Evolutionary conservation across 371 early-diverging fungal genomes (phyloP).

Genomic region (Blyttiomyces sp.): DNA sequence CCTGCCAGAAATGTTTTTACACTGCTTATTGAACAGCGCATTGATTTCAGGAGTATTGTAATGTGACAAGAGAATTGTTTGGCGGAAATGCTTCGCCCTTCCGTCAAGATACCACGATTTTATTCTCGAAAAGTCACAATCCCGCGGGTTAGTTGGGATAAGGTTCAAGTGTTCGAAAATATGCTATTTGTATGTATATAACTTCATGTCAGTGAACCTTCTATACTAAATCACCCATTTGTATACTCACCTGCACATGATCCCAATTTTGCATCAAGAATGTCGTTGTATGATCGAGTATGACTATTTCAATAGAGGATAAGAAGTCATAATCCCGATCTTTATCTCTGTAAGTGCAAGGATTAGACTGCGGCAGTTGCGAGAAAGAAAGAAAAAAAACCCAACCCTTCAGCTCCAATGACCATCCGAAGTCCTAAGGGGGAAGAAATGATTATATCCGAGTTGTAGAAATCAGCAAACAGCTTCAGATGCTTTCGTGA

Average conservation of each 20-base stretch:
- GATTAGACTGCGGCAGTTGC: neutral
- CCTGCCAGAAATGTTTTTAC: conserved; percentile 74
- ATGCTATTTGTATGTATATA: conserved; percentile 43
- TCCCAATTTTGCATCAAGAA: conserved; percentile 98
- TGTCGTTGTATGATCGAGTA: conserved; percentile 82
- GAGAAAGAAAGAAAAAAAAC: neutral
- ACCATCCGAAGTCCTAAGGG: conserved; percentile 89
- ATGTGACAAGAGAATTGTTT: conserved; percentile 78
- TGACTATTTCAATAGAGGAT: conserved; percentile 85
- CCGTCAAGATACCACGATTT: conserved; percentile 81
- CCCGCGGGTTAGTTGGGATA: conserved; percentile 83
- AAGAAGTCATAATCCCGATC: conserved; percentile 89
- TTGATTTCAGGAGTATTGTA: conserved; percentile 87
- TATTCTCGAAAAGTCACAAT: conserved; percentile 92
- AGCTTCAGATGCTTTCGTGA: conserved; percentile 80
- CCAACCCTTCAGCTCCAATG: conserved; percentile 74
- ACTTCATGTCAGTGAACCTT: neutral
- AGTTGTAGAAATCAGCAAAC: conserved; percentile 79
- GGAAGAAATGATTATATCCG: conserved; percentile 89
- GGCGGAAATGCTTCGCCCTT: conserved; percentile 75
- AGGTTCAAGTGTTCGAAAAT: conserved; percentile 78
- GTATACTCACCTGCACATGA: conserved; percentile 58
- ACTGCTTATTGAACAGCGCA: conserved; percentile 62
- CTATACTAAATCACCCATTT: neutral
- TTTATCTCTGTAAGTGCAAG: conserved; percentile 60